Base-by-base conservation (phyloP, 352 stramenopile genomes). In the Globisporangium camurandrum region DNA sequence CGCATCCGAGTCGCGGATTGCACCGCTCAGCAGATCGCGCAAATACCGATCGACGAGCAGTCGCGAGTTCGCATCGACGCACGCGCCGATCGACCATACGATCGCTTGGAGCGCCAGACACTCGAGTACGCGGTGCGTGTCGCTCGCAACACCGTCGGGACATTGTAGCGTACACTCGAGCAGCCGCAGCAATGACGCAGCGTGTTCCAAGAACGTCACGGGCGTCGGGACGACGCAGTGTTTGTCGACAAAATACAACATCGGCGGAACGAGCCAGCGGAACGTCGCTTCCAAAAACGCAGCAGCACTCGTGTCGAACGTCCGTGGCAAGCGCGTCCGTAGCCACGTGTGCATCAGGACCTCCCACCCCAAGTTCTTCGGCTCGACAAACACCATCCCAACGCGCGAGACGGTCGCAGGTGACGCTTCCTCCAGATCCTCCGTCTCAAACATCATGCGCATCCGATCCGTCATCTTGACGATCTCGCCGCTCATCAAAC, bases 361-460 rank as follows among this genome's bases (percentile, higher is more conserved):
- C 40, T 95, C 77, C 86, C 86, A 97, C 0, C 88, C 88, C 0
- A 97, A 57, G 30, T 95, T 86, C 54, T 96, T 92, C 0, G 86
- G 80, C 54, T 97, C 91, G 4, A 97, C 57, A 52, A 96, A 97
- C 30, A 97, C 84, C 83, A 97, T 97, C 0, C 91, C 91, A 23
- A 94, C 91, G 20, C 91, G 79, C 28, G 86, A 96, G 26, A 97
- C 90, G 0, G 91, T 97, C 14, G 91, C 91, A 6, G 82, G 84
- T 0, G 77, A 93, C 1, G 85, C 85, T 33, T 90, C 80, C 49
- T 90, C 79, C 0, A 98, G 67, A 46, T 98, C 89, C 56, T 97
- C 93, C 0, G 89, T 93, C 59, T 98, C 91, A 54, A 98, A 98
- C 61, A 98, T 96, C 85, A 98, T 97, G n/a, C 77, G 84, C 90